A percentile compares a stretch with the other conserved stretches of the same genome.
Conservation (phyloP, 2,329 filamentous ascomycete species). For the Penicillium aurantiogriseum region DNA sequence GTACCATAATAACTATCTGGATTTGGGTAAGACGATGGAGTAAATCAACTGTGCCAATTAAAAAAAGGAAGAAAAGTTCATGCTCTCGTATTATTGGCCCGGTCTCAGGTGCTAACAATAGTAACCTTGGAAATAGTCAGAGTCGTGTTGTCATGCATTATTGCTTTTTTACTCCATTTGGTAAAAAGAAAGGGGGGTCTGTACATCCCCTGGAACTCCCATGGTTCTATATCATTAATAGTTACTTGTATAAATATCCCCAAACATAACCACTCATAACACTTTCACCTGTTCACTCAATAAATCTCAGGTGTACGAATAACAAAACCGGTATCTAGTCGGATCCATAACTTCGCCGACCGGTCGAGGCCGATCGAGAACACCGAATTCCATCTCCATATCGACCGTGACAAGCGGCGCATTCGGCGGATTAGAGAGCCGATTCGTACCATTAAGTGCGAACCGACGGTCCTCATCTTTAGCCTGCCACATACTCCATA, state of each 20-base stretch:
- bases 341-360: slow-evolving; percentile 24
- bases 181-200: not conserved
- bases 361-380: slow-evolving; percentile 12
- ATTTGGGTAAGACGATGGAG: too few relatives aligned
- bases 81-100: slow-evolving; percentile 5
- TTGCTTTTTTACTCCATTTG: slow-evolving; percentile 4
- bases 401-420: slow-evolving; percentile 13
- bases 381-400: slow-evolving; percentile 21
- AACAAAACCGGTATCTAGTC: slow-evolving; percentile 14
- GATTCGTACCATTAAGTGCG: slow-evolving; percentile 21
- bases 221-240: not conserved
- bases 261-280: not conserved
- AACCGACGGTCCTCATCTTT: slow-evolving; percentile 12
- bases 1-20: too few relatives aligned
- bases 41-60: not conserved
- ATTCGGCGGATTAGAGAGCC: slow-evolving; percentile 18
- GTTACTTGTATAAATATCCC: not conserved
- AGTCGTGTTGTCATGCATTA: slow-evolving; percentile 17
- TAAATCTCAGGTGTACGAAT: slow-evolving; percentile 7
- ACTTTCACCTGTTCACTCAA: too few relatives aligned
- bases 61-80: not conserved
- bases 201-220: not conserved
- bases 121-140: not conserved
- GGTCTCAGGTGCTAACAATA: slow-evolving; percentile 14
- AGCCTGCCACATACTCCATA: slow-evolving; percentile 50